Evolutionary conservation across 2,329 filamentous ascomycete genomes (phyloP).

Genomic region (Trichoderma guizhouense): DNA sequence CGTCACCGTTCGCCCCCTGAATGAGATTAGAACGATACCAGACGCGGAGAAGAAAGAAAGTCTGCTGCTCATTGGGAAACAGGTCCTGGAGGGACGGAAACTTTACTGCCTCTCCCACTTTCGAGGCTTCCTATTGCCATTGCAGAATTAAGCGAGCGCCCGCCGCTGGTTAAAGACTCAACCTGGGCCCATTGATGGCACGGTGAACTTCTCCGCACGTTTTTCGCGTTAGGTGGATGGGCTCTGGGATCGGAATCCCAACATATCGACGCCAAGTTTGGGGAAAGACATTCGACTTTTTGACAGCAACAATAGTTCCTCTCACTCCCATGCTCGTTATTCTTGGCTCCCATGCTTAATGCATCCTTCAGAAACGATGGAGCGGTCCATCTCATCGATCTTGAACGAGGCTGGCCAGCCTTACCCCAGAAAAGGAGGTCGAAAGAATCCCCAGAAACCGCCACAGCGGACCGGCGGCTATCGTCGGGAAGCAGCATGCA

Average conservation of each 20-base stretch:
- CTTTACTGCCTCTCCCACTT: neutral
- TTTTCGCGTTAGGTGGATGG: neutral
- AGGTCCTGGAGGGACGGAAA: neutral
- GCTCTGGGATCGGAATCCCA: neutral
- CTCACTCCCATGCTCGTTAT: neutral
- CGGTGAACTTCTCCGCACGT: neutral
- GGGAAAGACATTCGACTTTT: neutral
- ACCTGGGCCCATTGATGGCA: neutral
- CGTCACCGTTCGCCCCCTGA: neutral
- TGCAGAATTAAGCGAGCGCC: neutral
- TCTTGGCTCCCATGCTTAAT: neutral
- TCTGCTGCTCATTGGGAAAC: neutral
- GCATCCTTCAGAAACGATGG: neutral
- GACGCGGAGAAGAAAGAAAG: neutral
- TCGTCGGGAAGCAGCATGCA: conserved; percentile 15
- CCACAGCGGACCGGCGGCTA: conserved; percentile 20
- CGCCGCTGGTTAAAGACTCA: neutral
- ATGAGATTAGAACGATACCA: neutral
- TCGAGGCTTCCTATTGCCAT: neutral
- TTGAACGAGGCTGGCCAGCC: conserved; percentile 11
- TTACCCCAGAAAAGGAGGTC: conserved; percentile 22
- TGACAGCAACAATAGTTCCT: neutral
- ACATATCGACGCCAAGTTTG: neutral
- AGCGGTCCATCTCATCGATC: neutral
- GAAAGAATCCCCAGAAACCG: conserved; percentile 15